Percentiles rank a stretch among this genome's conserved stretches.
Conservation (phyloP, 306 rosid genomes). For the Styphnolobium japonicum region DNA sequence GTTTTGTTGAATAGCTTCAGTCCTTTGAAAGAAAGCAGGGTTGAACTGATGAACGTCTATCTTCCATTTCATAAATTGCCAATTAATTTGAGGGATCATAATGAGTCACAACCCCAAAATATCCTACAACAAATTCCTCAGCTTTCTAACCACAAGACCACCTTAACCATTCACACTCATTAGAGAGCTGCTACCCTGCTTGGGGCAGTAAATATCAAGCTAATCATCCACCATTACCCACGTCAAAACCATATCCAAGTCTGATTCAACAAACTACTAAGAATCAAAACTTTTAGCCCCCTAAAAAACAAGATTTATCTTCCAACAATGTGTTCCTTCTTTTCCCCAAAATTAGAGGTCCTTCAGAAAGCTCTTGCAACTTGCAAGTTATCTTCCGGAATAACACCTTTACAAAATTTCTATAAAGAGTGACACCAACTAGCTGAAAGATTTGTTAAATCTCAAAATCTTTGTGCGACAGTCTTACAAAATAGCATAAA, state of each 20-base stretch:
- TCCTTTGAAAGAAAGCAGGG: not conserved
- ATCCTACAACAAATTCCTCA: not conserved
- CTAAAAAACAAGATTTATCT: not conserved
- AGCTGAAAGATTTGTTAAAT: not conserved
- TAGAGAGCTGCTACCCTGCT: not conserved
- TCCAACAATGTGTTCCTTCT: not conserved
- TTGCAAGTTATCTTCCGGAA: not conserved
- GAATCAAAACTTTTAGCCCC: not conserved
- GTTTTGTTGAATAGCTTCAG: not conserved
- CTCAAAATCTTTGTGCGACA: not conserved
- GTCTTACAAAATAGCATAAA: not conserved
- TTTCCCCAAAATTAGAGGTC: not conserved
- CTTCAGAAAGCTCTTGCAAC: not conserved
- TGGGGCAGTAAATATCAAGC: not conserved
- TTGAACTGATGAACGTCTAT: not conserved
- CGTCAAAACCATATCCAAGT: not conserved
- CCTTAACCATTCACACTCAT: not conserved
- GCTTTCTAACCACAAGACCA: not conserved
- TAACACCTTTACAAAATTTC: not conserved
- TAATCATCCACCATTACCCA: not conserved
- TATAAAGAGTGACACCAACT: not conserved
- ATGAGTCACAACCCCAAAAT: not conserved
- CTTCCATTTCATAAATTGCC: not conserved
- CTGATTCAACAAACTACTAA: not conserved
- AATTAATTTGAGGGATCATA: not conserved